Evolutionary conservation across 106 monocot species (phyloP), one percentile per base, ranked within the genome.

Genomic region (Dendrobium chrysotoxum): DNA sequence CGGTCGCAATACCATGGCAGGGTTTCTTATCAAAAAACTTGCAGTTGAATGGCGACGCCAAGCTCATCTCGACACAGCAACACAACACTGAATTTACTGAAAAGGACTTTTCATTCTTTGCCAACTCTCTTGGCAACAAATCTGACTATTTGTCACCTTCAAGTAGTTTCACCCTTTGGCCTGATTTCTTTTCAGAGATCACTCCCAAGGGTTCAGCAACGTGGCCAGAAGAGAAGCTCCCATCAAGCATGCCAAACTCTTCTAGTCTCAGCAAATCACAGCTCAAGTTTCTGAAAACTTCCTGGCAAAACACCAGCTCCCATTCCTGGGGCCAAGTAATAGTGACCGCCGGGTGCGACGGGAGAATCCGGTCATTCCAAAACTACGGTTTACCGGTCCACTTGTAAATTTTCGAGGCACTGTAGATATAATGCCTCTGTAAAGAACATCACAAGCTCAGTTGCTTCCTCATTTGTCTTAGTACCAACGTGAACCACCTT

Each of bases 211-310:
- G 91, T 26, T 81, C 92, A 1, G 92, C 91, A 40, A 99, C 98
- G 2, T 99, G 95, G 95, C 95, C 95, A 2, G 95, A 93, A 79
- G 95, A 96, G 75, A 92, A 91, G 66, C 95, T 96, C 23, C 88
- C 87, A 25, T 82, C 87, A 5, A 38, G 53, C 79, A 68, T 76
- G 2, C 17, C 53, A 40, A 75, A 45, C 35, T 44, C 78, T 4
- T 61, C 81, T 20, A 25, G 53, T 20, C 21, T 87, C 15, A 47
- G 61, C 41, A 87, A 82, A 57, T 84, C 85, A 0, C 83, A 88
- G n/a, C 86, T 79, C 85, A 90, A 82, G 77, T 81, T 91, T 70
- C 70, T 96, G 77, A 86, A 79, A 72, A 53, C 81, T 40, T 84
- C 82, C 54, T 89, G 77, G 66, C 85, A 82, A 67, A 86, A 83